phyloP scores from a whole-genome alignment of 208 protist genomes.

The Phytomonas francai region DNA sequence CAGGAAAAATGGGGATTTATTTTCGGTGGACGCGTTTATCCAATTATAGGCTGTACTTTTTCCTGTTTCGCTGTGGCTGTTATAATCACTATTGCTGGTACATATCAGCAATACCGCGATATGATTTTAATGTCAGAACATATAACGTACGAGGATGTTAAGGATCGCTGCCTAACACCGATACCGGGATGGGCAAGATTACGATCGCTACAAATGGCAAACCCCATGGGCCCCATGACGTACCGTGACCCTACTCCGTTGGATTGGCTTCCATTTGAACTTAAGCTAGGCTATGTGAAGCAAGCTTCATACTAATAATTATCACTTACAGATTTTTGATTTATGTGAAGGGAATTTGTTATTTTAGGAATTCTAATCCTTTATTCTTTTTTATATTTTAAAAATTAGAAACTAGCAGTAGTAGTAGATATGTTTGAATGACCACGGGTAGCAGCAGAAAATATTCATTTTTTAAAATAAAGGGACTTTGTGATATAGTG shows the following conservation, averaged over 20 bases:
- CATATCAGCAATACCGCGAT: constrained; percentile 81
- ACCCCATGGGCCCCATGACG: constrained; percentile 52
- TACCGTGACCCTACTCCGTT: constrained; percentile 83
- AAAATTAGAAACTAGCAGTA: constrained; percentile 15
- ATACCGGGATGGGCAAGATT: constrained; percentile 82
- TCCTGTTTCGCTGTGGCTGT: constrained; percentile 26
- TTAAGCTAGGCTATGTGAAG: constrained; percentile 87
- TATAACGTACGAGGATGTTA: constrained; percentile 84
- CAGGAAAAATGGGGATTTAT: constrained; percentile 84
- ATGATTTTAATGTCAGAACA: constrained; percentile 78
- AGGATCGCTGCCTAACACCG: constrained; percentile 82
- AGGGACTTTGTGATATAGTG: constrained; percentile 5
- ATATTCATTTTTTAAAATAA: constrained; percentile 17
- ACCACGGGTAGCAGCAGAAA: constrained; percentile 7
- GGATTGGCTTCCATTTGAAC: constrained; percentile 85
- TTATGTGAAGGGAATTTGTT: neutral
- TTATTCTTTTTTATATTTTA: constrained; percentile 12
- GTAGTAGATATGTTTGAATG: constrained; percentile 7
- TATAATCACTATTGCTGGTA: constrained; percentile 32
- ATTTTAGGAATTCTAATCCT: constrained; percentile 9
- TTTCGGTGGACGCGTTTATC: constrained; percentile 53
- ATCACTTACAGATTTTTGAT: neutral
- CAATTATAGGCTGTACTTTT: constrained; percentile 39
- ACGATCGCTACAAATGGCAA: constrained; percentile 49
- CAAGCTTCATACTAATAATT: constrained; percentile 75